Conservation (phyloP, 345 rosid genomes). For the Brassica nigra region DNA sequence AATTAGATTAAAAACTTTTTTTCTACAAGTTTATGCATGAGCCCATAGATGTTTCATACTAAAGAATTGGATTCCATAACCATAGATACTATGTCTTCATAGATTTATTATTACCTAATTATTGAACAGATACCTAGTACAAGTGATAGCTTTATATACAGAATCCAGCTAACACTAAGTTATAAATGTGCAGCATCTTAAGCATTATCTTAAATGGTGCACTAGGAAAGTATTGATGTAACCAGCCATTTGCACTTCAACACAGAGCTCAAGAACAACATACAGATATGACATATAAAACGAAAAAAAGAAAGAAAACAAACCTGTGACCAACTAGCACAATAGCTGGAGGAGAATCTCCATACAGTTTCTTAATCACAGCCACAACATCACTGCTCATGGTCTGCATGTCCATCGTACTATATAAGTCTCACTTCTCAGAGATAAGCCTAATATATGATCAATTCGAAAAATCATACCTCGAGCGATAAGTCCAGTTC, state of each 20-base stretch:
- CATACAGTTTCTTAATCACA: conserved; percentile 77
- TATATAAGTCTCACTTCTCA: conserved; percentile 20
- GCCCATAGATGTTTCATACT: background rate
- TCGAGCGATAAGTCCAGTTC: conserved; percentile 88
- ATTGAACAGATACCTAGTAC: background rate
- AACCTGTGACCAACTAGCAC: conserved; percentile 97
- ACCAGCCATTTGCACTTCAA: background rate
- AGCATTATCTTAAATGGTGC: background rate
- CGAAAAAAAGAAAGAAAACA: background rate
- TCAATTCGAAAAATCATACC: conserved; percentile 41
- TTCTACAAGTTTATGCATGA: background rate
- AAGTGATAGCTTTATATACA: background rate
- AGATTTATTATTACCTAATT: background rate
- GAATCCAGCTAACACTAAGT: background rate
- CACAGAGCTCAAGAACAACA: background rate
- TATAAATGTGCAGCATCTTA: background rate
- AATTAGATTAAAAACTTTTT: background rate
- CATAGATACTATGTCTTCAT: background rate
- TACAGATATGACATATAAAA: background rate
- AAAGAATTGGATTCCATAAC: background rate
- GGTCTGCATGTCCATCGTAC: conserved; percentile 58
- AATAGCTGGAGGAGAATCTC: conserved; percentile 89
- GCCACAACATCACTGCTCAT: conserved; percentile 84
- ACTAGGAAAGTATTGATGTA: background rate
- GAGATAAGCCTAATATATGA: background rate